A percentile compares a stretch with the other conserved stretches of the same genome.
Conservation (phyloP, 2,329 filamentous ascomycete species). For the Truncatella angustata region DNA sequence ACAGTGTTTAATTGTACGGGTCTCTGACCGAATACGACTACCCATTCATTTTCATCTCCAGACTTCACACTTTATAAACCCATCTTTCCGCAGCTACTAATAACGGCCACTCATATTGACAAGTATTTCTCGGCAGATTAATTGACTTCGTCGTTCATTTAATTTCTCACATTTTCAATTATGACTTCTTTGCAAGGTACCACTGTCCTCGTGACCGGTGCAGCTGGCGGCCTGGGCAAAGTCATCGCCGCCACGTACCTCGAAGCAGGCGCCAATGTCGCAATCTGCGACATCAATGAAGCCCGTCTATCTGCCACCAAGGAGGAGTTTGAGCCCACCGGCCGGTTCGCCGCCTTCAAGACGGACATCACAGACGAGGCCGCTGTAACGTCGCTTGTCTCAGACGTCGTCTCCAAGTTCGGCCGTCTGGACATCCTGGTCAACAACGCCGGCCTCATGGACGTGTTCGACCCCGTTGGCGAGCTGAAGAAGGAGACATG, state of each 20-base stretch:
- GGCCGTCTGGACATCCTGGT: constrained; percentile 55
- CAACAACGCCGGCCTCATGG: constrained; percentile 59
- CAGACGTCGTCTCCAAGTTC: constrained; percentile 27
- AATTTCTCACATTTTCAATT: background rate
- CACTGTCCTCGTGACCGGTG: constrained; percentile 29
- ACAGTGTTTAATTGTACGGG: too few species aligned
- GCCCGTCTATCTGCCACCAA: constrained; percentile 22
- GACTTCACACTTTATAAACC: background rate
- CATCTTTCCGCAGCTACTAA: too few species aligned
- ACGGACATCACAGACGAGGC: constrained; percentile 31
- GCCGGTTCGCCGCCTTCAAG: constrained; percentile 22
- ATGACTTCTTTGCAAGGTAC: constrained; percentile 7
- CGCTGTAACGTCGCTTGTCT: constrained; percentile 28
- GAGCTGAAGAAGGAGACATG: constrained; percentile 43
- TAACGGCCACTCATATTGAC: too few species aligned
- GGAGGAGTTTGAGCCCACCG: constrained; percentile 21
- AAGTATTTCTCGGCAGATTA: too few species aligned
- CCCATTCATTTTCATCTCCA: too few species aligned
- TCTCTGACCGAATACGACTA: background rate
- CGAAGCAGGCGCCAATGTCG: constrained; percentile 27
- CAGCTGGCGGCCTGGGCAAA: constrained; percentile 31
- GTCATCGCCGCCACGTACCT: constrained; percentile 28
- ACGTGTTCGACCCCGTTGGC: constrained; percentile 52
- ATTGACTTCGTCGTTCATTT: background rate
- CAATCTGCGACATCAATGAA: constrained; percentile 28